Evolutionary conservation across 2,329 filamentous ascomycete genomes (phyloP).

Genomic region (Colletotrichum chlorophyti): DNA sequence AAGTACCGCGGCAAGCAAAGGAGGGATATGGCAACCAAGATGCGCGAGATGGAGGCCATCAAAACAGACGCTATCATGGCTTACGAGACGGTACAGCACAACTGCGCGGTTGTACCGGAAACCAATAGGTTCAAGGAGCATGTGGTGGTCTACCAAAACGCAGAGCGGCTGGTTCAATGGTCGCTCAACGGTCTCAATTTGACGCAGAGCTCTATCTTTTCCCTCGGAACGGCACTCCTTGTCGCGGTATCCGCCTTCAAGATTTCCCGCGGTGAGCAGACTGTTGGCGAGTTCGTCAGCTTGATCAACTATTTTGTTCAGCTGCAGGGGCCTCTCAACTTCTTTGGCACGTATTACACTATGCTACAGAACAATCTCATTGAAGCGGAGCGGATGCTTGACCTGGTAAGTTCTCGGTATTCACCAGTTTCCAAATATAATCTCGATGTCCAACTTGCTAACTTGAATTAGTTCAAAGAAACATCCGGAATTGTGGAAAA

Average conservation of each 20-base stretch:
- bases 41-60: constrained; percentile 51
- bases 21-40: constrained; percentile 50
- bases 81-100: constrained; percentile 68
- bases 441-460: constrained; percentile 8
- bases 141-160: constrained; percentile 62
- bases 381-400: constrained; percentile 52
- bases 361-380: constrained; percentile 54
- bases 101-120: constrained; percentile 66
- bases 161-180: constrained; percentile 62
- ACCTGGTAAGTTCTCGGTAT: constrained; percentile 44
- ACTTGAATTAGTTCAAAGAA: constrained; percentile 46
- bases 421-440: accelerated
- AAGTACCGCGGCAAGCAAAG: constrained; percentile 51
- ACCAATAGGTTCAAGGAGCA: constrained; percentile 63
- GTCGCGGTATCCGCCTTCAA: constrained; percentile 69
- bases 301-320: constrained; percentile 67
- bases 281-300: constrained; percentile 63
- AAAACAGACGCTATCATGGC: constrained; percentile 54
- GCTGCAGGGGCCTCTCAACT: constrained; percentile 66
- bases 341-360: constrained; percentile 60
- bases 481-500: constrained; percentile 50
- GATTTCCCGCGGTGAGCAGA: constrained; percentile 59
- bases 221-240: constrained; percentile 64
- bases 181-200: constrained; percentile 67
- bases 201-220: constrained; percentile 69